Evolutionary conservation across 2,329 filamentous ascomycete species (phyloP), one percentile per base, ranked within the genome.

Genomic region (Orbilia oligospora): DNA sequence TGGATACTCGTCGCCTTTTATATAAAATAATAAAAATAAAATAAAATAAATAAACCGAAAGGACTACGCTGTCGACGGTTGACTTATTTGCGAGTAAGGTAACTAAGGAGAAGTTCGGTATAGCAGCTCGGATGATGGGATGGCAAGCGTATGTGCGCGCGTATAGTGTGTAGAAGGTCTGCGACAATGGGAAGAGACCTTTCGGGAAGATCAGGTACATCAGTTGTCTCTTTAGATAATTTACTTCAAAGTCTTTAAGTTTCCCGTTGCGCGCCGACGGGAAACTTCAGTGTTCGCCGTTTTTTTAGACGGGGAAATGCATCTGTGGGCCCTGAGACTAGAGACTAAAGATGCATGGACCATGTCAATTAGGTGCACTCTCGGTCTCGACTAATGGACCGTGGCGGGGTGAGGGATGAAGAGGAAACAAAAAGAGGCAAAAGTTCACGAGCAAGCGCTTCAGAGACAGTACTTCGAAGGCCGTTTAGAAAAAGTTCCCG

Each of bases 341-440:
- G 27, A 30, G 27, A 41, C 38, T 16, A 41, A 41, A 41, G 38
- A n/a, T 53, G 22, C 48, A 53, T 53, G 48, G 48, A 16, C 20
- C 48, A 53, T 53, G 20, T 22, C 18, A 22, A n/a, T 48, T 48
- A 48, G 44, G 48, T 53, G 20, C 24, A 33, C 22, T 3, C 12
- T 16, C 2, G 44, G 44, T 46, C 44, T 51, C 48, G 48, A 55
- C 22, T 33, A 9, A 55, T 36, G 51, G 22, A 16, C 51, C 6
- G 27, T 55, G 51, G 51, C 61, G 61, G 61, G 38, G 24, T n/a
- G n/a, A 64, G 24, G n/a, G 20, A 51, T 20, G 44, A 9, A 46
- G 44, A 20, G 22, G 9, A 22, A 20, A 27, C 27, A n/a, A 63
- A 51, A 46, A 70, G 73, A 71, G 73, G 73, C 73, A 77, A 77